Evolutionary conservation across 257 asterid species (phyloP), one percentile per base, ranked within the genome.

Genomic region (Thymus quinquecostatus): DNA sequence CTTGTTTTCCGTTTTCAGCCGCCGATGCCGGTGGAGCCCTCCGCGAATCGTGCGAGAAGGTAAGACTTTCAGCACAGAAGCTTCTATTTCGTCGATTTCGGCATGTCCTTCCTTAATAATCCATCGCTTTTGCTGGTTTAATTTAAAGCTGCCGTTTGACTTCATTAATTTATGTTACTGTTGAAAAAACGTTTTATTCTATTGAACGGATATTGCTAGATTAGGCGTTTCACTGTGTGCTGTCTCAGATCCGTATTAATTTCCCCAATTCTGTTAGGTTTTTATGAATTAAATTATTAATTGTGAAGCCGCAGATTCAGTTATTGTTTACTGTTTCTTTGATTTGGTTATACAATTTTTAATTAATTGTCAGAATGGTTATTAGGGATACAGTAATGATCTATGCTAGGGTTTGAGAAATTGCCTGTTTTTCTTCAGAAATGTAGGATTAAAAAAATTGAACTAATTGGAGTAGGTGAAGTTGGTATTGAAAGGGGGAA

Each of bases 91-190:
- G 57, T 48, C 49, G 44, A 36, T 60, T 48, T 71, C 3, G 69
- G n/a, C 69, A 49, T 71, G 70, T 71, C 36, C 45, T 2, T 50
- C 33, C 38, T 62, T 8, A 62, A 61, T 38, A 61, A 40, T 62
- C 40, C 2, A 28, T n/a, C 51, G 55, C 56, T 12, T 21, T 62
- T 50, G 2, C 66, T 59, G 67, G 8, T 70, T 60, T 65, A 32
- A 47, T 71, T 36, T 34, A 8, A 49, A 30, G 27, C 38, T 49
- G 11, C 47, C 9, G 29, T 8, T 62, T 51, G 47, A 61, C 56
- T 71, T 38, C 41, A 71, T 72, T 62, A 62, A 38, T 28, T 40
- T 61, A 27, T 51, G 12, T 8, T 9, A 41, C 70, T 62, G 70
- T 29, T 62, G n/a, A 21, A 34, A 27, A 8, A 8, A 34, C 69